These are phyloP conservation scores for Daldinia bambusicola DNA, from an alignment of 495 filamentous ascomycete genomes.

Conservation along the genomic window DNA sequence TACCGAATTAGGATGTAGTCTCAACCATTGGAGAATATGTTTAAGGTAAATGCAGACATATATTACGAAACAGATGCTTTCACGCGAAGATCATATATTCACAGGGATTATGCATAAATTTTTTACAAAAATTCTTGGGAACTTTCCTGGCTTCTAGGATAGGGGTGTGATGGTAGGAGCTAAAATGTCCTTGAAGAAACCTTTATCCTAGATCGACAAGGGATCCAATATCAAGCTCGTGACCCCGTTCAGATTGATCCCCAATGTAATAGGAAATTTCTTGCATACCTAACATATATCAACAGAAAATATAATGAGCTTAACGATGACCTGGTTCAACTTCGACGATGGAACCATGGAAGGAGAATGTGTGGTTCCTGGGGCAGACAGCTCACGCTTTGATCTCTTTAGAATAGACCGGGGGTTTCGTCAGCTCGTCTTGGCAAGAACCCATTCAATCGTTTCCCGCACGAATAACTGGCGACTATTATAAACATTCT, in stretches of 20 bases:
- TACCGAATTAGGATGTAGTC: background rate
- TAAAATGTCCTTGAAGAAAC: background rate
- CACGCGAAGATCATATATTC: constrained; percentile 9
- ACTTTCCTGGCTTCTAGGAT: constrained; percentile 22
- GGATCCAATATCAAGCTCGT: background rate
- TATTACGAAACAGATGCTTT: constrained; percentile 30
- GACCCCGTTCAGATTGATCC: background rate
- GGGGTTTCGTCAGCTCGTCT: constrained; percentile 27
- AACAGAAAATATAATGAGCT: background rate
- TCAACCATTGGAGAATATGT: background rate
- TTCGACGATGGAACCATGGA: constrained; percentile 22
- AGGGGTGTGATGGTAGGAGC: constrained; percentile 9
- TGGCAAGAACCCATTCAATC: constrained; percentile 1
- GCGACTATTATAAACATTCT: background rate
- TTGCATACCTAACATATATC: constrained; percentile 19
- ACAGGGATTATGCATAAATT: no score
- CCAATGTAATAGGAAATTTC: constrained; percentile 10
- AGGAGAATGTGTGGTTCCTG: constrained; percentile 18
- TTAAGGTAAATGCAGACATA: constrained; percentile 12
- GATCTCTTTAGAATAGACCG: constrained; percentile 15
- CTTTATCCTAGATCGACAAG: background rate
- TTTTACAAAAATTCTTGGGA: no score
- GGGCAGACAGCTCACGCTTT: constrained; percentile 25
- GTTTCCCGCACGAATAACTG: background rate
- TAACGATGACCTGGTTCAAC: background rate